These are phyloP conservation scores for Auriscalpium vulgare DNA, from an alignment of 768 basidiomycete species.

Conservation along the genomic window DNA sequence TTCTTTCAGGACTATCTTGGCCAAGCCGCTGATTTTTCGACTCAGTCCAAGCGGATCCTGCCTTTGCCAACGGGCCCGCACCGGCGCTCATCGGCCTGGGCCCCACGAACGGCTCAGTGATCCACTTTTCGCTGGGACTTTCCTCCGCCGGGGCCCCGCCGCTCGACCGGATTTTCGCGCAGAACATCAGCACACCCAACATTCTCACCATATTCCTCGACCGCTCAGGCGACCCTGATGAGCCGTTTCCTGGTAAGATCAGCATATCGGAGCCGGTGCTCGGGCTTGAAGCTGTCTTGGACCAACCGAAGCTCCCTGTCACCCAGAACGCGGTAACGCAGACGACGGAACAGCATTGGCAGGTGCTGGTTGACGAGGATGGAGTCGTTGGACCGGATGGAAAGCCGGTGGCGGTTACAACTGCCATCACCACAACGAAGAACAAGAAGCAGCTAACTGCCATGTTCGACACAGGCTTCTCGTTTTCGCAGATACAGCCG, in stretches of 20 bases:
- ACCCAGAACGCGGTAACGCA: background rate
- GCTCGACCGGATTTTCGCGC: slow-evolving; percentile 26
- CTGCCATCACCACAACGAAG: slow-evolving; percentile 12
- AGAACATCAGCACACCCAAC: slow-evolving; percentile 23
- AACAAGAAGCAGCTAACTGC: slow-evolving; percentile 51
- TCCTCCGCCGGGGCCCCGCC: slow-evolving; percentile 19
- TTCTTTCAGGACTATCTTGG: too few relatives aligned
- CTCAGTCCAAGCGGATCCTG: too few relatives aligned
- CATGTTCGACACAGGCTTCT: slow-evolving; percentile 64
- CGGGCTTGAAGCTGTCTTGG: slow-evolving; percentile 20
- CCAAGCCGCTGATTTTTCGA: too few relatives aligned
- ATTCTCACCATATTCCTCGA: slow-evolving; percentile 25
- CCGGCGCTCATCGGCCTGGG: slow-evolving; percentile 25
- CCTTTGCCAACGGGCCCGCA: too few relatives aligned
- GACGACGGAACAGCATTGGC: slow-evolving; percentile 23
- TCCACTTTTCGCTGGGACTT: slow-evolving; percentile 8
- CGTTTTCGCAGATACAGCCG: slow-evolving; percentile 53
- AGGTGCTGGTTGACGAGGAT: slow-evolving; percentile 22
- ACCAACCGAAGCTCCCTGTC: slow-evolving; percentile 22
- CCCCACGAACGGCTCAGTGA: slow-evolving; percentile 21
- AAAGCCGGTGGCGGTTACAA: slow-evolving; percentile 18
- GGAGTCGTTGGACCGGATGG: slow-evolving; percentile 30
- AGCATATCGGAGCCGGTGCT: slow-evolving; percentile 22
- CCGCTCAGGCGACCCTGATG: slow-evolving; percentile 21
- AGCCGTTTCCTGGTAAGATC: slow-evolving; percentile 22